Percentiles rank a stretch among this genome's conserved stretches.
These are phyloP conservation scores for Lathyrus tuberosus DNA, from an alignment of 306 rosid species.

Conservation along the genomic window DNA sequence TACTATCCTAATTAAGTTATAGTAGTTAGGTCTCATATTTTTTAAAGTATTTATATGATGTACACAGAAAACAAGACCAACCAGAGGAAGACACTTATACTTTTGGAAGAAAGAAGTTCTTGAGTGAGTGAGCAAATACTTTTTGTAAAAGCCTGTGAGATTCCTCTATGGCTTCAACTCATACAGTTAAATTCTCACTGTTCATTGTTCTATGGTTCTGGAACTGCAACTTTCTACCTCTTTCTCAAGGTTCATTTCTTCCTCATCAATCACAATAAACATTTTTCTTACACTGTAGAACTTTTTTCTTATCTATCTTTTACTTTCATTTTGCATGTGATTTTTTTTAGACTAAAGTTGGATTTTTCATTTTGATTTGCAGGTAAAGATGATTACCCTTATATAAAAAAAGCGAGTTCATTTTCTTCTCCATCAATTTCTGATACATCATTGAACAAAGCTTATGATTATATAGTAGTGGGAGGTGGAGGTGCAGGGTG, in stretches of 20 bases:
- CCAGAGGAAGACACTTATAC: constrained; percentile 77
- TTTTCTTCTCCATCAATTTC: constrained; percentile 67
- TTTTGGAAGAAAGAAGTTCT: constrained; percentile 49
- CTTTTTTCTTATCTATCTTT: constrained; percentile 27
- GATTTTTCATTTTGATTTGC: constrained; percentile 9
- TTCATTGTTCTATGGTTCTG: constrained; percentile 47
- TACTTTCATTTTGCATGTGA: constrained; percentile 23
- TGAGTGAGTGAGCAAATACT: constrained; percentile 46
- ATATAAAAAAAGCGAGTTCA: constrained; percentile 72
- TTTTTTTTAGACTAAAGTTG: constrained; percentile 4
- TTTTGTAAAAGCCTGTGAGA: constrained; percentile 45
- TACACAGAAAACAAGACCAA: constrained; percentile 81
- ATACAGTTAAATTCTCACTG: constrained; percentile 52
- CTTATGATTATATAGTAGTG: constrained; percentile 76
- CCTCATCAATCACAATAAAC: neutral
- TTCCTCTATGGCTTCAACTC: constrained; percentile 68
- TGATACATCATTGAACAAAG: constrained; percentile 43
- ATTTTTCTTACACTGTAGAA: neutral
- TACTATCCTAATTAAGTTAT: neutral
- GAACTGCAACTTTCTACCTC: constrained; percentile 40
- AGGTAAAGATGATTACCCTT: constrained; percentile 60
- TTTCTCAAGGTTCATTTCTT: constrained; percentile 58
- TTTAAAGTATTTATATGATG: constrained; percentile 41
- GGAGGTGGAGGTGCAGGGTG: constrained; percentile 99
- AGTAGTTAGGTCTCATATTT: neutral